Evolutionary conservation across 2,329 filamentous ascomycete genomes (phyloP).

Genomic region (Colletotrichum falcatum): DNA sequence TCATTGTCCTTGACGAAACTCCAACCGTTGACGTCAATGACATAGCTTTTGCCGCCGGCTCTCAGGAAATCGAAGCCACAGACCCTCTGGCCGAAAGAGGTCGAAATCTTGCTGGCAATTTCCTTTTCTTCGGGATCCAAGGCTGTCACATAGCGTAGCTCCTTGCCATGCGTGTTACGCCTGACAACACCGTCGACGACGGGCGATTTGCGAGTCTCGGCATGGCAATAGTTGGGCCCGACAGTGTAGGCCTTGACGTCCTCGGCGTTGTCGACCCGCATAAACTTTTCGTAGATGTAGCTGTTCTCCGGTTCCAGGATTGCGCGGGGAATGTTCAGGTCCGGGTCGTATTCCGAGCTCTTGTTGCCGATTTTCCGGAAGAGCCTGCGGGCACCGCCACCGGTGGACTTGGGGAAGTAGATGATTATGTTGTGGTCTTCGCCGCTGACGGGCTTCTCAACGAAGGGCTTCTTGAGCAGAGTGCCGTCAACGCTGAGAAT

Average conservation of each 20-base stretch:
- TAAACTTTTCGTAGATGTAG: conserved; percentile 97
- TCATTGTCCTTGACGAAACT: conserved; percentile 99
- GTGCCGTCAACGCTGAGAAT: conserved; percentile 88
- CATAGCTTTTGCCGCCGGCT: conserved; percentile 89
- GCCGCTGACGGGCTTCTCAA: conserved; percentile 97
- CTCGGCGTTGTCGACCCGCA: conserved; percentile 95
- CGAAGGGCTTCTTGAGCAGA: conserved; percentile 89
- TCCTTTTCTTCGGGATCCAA: conserved; percentile 83
- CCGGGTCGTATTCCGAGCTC: conserved; percentile 91
- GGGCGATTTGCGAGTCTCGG: conserved; percentile 95
- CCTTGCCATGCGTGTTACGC: conserved; percentile 96
- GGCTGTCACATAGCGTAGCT: conserved; percentile 93
- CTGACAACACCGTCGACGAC: conserved; percentile 97
- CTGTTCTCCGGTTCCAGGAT: conserved; percentile 85
- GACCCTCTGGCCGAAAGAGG: conserved; percentile 91
- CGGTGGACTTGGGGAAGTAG: conserved; percentile 89
- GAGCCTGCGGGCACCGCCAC: conserved; percentile 89
- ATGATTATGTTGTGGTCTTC: conserved; percentile 99
- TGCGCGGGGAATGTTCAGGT: conserved; percentile 80
- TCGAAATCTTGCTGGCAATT: conserved; percentile 90
- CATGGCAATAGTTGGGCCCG: conserved; percentile 91
- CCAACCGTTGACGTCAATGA: conserved; percentile 99
- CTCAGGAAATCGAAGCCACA: conserved; percentile 96
- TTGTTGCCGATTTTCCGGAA: conserved; percentile 99
- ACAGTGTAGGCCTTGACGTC: conserved; percentile 99